Evolutionary conservation across 345 rosid genomes (phyloP), one percentile per base, ranked within the genome.

Genomic region (Murraya paniculata): DNA sequence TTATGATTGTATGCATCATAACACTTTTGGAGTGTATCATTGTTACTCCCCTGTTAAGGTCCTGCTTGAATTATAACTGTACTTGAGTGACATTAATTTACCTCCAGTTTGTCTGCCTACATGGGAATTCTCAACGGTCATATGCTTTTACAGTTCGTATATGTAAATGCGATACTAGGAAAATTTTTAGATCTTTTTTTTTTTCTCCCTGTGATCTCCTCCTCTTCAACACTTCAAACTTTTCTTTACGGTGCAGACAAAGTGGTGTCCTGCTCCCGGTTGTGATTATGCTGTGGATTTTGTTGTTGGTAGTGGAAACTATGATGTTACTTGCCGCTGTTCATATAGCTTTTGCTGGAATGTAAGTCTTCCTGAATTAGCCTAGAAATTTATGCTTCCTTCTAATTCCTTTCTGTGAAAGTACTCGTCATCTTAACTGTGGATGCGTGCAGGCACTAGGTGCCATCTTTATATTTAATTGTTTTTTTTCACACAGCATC

Each of bases 251-350:
- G 66, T 86, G 69, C 79, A 93, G 96, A 90, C 92, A 70, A 93
- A 91, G 82, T 93, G 98, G 98, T 93, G 98, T 81, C 98, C 98
- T 27, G 98, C 98, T 59, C 97, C 98, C 39, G 96, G 96, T 25
- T 93, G 98, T 50, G 97, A 91, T 73, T 90, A 86, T 68, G 98
- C 97, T 64, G 90, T 93, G 85, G 93, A 91, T 77, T 93, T 91
- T 87, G 84, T 81, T 81, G 84, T 83, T 70, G 96, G 91, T 33
- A 76, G 89, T 86, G 98, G 93, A 82, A 90, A 82, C 82, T 90
- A 86, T 84, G 94, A 93, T 73, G 94, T 93, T 57, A 81, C 86
- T 59, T 93, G 91, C 81, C 84, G 81, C 27, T 93, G 96, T 82
- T 83, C 89, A 10, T 83, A 89, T 80, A 83, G 89, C 88, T 93